phyloP scores from a whole-genome alignment of 2,329 filamentous ascomycete genomes.

The Calonectria ilicicola region DNA sequence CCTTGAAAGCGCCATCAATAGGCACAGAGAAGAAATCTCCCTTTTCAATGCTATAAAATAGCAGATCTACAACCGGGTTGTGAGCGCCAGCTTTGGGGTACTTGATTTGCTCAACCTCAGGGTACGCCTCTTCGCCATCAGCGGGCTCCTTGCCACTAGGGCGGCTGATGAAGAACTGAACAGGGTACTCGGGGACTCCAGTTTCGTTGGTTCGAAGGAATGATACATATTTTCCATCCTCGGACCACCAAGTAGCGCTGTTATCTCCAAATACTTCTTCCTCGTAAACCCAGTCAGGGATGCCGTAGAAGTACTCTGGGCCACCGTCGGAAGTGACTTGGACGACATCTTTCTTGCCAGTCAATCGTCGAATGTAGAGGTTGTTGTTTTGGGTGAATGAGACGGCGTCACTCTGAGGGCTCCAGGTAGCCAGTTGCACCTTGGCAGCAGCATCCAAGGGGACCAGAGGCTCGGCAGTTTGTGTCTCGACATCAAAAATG shows the following conservation, averaged over 20 bases:
- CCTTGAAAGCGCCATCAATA: constrained; percentile 80
- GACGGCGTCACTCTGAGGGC: constrained; percentile 85
- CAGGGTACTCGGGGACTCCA: constrained; percentile 87
- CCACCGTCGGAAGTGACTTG: constrained; percentile 91
- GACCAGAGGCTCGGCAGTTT: constrained; percentile 82
- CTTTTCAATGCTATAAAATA: constrained; percentile 87
- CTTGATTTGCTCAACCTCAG: constrained; percentile 91
- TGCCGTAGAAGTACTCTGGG: constrained; percentile 89
- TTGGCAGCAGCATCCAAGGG: constrained; percentile 72
- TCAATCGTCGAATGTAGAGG: constrained; percentile 79
- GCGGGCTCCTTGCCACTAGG: constrained; percentile 79
- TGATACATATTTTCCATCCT: constrained; percentile 88
- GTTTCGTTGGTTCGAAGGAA: constrained; percentile 96
- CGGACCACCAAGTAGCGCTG: constrained; percentile 94
- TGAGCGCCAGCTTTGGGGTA: constrained; percentile 96
- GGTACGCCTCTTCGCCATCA: constrained; percentile 84
- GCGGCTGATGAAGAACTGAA: constrained; percentile 92
- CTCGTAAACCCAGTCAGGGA: constrained; percentile 98
- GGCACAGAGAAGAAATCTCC: constrained; percentile 84
- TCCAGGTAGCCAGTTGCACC: constrained; percentile 91
- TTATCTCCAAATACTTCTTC: constrained; percentile 75
- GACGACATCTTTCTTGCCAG: constrained; percentile 65
- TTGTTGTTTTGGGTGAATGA: constrained; percentile 95
- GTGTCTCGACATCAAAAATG: constrained; percentile 89
- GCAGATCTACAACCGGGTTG: constrained; percentile 88